phyloP scores from a whole-genome alignment of 73 alveolate genomes.

The Effrenium voratum region DNA sequence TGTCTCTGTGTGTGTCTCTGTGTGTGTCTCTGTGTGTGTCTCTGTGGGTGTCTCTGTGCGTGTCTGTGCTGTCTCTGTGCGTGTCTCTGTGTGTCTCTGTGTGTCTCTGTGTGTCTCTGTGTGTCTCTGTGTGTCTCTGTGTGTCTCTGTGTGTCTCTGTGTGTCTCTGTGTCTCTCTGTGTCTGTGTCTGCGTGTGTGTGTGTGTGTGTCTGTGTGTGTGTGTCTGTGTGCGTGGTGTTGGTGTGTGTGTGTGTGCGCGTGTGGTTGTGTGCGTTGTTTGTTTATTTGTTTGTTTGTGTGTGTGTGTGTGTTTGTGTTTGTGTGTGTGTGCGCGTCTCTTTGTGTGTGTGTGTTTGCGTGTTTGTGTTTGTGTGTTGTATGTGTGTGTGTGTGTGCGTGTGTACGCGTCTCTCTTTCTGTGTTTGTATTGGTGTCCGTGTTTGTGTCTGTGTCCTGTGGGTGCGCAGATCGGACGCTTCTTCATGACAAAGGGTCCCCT shows the following conservation, averaged over 20 bases:
- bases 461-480: too few species aligned
- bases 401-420: neutral
- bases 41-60: neutral
- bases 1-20: neutral
- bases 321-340: neutral
- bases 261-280: neutral
- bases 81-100: neutral
- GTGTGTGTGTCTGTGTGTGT: neutral
- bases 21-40: neutral
- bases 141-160: neutral
- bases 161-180: neutral
- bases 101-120: neutral
- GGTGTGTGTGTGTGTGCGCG: neutral
- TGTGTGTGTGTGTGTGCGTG: neutral
- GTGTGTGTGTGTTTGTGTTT: neutral
- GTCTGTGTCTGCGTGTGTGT: neutral
- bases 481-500: too few species aligned
- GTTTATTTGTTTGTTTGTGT: too few species aligned
- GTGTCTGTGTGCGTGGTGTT: neutral
- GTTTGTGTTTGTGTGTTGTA: neutral
- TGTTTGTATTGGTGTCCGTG: neutral
- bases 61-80: neutral
- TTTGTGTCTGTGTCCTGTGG: neutral
- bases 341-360: neutral
- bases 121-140: neutral